Conservation (phyloP, 345 rosid species). For the Erucastrum elatum region DNA sequence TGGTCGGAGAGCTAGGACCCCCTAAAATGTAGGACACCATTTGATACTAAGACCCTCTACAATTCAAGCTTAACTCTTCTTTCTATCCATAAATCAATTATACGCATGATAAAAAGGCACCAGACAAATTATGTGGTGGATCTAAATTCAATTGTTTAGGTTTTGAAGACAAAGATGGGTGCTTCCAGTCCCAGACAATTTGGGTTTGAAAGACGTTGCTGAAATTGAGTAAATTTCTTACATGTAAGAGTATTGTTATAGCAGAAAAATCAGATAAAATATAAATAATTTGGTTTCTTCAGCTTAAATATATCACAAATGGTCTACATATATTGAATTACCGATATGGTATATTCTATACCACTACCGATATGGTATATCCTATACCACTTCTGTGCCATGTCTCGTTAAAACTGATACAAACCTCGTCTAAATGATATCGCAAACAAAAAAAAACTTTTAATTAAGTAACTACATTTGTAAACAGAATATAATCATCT, state of each 20-base stretch:
- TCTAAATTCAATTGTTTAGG: background rate
- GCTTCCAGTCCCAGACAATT: background rate
- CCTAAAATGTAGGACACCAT: conserved; percentile 13
- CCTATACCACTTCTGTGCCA: background rate
- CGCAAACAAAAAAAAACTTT: background rate
- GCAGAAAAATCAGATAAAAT: background rate
- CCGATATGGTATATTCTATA: background rate
- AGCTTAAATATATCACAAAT: background rate
- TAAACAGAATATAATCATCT: background rate
- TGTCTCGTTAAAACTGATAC: background rate
- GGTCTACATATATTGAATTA: background rate
- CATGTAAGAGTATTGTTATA: background rate
- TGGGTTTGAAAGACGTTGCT: background rate
- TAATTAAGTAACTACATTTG: background rate
- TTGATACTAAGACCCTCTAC: conserved; percentile 30
- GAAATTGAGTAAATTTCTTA: background rate
- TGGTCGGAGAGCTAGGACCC: conserved; percentile 26
- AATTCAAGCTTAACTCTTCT: background rate
- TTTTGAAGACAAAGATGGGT: background rate
- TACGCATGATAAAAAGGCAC: background rate
- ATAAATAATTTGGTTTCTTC: background rate
- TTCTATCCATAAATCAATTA: background rate
- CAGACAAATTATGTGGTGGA: background rate
- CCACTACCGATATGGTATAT: background rate
- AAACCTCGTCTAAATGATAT: background rate